A percentile compares a stretch with the other conserved stretches of the same genome.
These are phyloP conservation scores for Eimeria brunetti DNA, from an alignment of 169 alveolate species.

Conservation along the genomic window DNA sequence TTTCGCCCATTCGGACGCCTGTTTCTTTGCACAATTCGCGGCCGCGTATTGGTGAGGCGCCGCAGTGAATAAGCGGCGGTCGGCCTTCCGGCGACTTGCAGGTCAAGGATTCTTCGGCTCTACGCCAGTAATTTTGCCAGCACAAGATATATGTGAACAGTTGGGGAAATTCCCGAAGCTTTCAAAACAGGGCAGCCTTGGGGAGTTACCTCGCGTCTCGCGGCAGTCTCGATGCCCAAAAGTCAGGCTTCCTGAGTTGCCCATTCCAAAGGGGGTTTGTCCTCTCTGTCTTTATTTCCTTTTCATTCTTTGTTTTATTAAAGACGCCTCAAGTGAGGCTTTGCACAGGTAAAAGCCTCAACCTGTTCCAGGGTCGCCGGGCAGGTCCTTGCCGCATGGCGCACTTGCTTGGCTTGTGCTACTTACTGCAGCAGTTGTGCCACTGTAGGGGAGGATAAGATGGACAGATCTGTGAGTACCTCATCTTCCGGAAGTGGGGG, in stretches of 20 bases:
- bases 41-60: constrained; percentile 17
- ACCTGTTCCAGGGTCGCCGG: background rate
- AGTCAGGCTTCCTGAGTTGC: background rate
- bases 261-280: background rate
- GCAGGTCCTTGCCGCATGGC: background rate
- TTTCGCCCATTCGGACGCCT: constrained; percentile 10
- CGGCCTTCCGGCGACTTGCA: background rate
- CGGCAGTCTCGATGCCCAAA: constrained; percentile 8
- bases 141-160: background rate
- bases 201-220: background rate
- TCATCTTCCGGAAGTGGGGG: background rate
- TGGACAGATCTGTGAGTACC: background rate
- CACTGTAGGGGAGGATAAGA: background rate
- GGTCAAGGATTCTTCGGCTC: background rate
- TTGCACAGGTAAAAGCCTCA: background rate
- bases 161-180: background rate
- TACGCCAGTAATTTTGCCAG: background rate
- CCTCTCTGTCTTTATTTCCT: background rate
- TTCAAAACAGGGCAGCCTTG: background rate
- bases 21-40: background rate
- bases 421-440: background rate
- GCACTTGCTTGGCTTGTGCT: background rate
- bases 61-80: constrained; percentile 16
- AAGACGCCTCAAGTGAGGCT: background rate
- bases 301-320: background rate